Conservation (phyloP, 495 filamentous ascomycete species). For the Aspergillus affinis region DNA sequence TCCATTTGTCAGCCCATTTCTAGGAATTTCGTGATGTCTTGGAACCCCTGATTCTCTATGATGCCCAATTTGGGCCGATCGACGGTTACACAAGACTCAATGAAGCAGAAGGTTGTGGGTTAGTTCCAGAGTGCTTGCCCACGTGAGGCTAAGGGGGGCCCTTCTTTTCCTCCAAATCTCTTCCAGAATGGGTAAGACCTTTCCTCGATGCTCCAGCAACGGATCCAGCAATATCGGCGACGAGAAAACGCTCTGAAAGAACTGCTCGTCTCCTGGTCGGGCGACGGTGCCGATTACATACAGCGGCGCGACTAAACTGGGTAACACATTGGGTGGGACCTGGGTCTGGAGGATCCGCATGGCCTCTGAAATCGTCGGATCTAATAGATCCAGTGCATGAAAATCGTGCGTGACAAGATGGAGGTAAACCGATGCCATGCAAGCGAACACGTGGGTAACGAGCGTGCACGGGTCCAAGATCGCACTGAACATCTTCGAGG, state of each 20-base stretch:
- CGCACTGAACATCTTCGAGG: background rate
- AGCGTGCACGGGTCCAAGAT: background rate
- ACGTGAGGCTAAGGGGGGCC: background rate
- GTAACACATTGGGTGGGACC: background rate
- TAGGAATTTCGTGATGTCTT: background rate
- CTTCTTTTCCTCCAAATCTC: background rate
- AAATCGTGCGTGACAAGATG: background rate
- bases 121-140: background rate
- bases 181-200: background rate
- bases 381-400: background rate
- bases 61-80: background rate
- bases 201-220: background rate
- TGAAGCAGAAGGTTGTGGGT: background rate
- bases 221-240: background rate
- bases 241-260: background rate
- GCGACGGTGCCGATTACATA: background rate
- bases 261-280: background rate
- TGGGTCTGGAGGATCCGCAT: background rate
- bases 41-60: background rate
- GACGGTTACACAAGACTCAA: background rate
- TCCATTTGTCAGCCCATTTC: background rate
- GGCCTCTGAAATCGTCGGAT: background rate
- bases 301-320: background rate
- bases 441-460: background rate
- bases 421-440: background rate